Evolutionary conservation across 345 rosid genomes (phyloP).

Genomic region (Eucalyptus erythrocorys): DNA sequence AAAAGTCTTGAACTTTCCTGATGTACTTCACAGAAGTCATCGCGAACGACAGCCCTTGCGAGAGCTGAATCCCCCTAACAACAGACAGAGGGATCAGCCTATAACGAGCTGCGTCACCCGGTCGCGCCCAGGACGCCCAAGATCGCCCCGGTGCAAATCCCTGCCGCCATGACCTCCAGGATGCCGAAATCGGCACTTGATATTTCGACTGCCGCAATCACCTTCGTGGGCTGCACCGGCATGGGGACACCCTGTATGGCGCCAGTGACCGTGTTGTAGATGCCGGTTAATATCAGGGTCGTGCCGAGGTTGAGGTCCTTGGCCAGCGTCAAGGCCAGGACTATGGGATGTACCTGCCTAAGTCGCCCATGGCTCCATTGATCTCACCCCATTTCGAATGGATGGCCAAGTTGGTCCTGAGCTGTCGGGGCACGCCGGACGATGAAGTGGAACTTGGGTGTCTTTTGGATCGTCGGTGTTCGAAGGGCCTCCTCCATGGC

Average conservation of each 20-base stretch:
- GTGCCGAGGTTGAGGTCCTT: slow-evolving; percentile 67
- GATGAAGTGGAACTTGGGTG: background rate
- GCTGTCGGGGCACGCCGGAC: slow-evolving; percentile 5
- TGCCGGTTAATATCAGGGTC: slow-evolving; percentile 55
- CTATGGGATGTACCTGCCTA: slow-evolving; percentile 71
- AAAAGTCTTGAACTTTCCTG: slow-evolving; percentile 40
- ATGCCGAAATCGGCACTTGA: slow-evolving; percentile 33
- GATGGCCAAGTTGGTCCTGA: slow-evolving; percentile 35
- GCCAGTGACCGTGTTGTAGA: slow-evolving; percentile 53
- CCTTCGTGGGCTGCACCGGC: slow-evolving; percentile 93
- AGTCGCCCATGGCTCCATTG: slow-evolving; percentile 86
- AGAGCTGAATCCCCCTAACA: slow-evolving; percentile 76
- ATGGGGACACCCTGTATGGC: slow-evolving; percentile 66
- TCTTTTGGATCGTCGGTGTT: background rate
- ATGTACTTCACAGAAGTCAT: slow-evolving; percentile 66
- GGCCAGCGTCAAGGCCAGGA: slow-evolving; percentile 69
- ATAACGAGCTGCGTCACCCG: slow-evolving; percentile 69
- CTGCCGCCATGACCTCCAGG: slow-evolving; percentile 66
- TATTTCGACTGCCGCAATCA: slow-evolving; percentile 60
- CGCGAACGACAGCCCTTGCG: slow-evolving; percentile 71
- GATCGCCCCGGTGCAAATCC: slow-evolving; percentile 53
- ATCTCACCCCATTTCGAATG: slow-evolving; percentile 47
- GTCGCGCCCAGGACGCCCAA: slow-evolving; percentile 46
- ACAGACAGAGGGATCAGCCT: slow-evolving; percentile 49
- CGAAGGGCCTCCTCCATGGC: background rate